Conservation (phyloP, 75 land plant species). For the Pinus albicaulis region DNA sequence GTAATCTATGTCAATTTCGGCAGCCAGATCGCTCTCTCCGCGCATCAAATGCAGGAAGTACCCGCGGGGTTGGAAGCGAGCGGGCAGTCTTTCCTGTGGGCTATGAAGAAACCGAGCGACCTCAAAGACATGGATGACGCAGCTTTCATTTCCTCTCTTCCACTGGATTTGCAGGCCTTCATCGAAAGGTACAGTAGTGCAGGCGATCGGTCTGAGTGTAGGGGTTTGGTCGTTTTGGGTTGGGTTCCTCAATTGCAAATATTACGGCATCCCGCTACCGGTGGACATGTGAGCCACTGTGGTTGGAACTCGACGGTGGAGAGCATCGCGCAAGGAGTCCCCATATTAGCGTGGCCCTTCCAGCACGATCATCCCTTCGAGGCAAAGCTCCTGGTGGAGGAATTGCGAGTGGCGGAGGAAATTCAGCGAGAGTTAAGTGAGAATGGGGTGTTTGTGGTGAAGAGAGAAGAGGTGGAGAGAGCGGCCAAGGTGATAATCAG, state of each 20-base stretch:
- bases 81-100: slow-evolving; percentile 30
- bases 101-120: neutral
- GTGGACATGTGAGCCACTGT: slow-evolving; percentile 5
- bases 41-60: slow-evolving; percentile 17
- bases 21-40: slow-evolving; percentile 10
- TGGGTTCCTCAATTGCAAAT: slow-evolving; percentile 18
- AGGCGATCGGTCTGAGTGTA: neutral
- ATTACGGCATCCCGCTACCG: slow-evolving; percentile 4
- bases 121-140: neutral
- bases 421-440: neutral
- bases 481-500: neutral
- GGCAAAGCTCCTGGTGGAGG: neutral
- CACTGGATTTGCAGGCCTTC: too few relatives aligned
- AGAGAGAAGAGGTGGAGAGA: neutral
- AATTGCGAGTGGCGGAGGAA: neutral
- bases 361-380: neutral
- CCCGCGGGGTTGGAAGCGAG: slow-evolving; percentile 19
- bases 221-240: neutral
- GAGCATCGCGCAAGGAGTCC: slow-evolving; percentile 12
- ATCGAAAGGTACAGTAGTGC: too few relatives aligned
- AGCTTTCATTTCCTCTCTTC: too few relatives aligned
- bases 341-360: slow-evolving; percentile 12
- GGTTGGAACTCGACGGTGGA: slow-evolving; percentile 23
- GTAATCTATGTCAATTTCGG: slow-evolving; percentile 28
- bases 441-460: neutral